These are phyloP conservation scores for Fusarium zealandicum DNA, from an alignment of 2,329 filamentous ascomycete species.

Conservation along the genomic window DNA sequence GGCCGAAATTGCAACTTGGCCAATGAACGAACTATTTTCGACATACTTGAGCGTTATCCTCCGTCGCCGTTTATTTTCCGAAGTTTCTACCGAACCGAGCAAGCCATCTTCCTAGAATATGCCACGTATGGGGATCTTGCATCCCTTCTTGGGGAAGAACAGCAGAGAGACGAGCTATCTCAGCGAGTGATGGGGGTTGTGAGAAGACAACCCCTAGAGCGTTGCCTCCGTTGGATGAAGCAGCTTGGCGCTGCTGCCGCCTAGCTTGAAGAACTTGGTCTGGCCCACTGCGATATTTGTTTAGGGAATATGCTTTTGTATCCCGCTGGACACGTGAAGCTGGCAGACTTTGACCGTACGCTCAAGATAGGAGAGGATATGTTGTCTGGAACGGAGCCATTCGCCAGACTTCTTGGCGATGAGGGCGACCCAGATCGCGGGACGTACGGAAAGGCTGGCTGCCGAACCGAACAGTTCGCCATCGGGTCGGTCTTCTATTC, in stretches of 20 bases:
- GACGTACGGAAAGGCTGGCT: constrained; percentile 12
- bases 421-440: constrained; percentile 5
- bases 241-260: constrained; percentile 16
- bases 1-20: constrained; percentile 3
- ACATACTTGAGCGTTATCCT: constrained; percentile 10
- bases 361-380: constrained; percentile 1
- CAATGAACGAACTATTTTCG: constrained; percentile 12
- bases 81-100: constrained; percentile 5
- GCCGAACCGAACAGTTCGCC: constrained; percentile 16
- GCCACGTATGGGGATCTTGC: constrained; percentile 4
- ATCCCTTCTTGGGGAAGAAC: constrained; percentile 5
- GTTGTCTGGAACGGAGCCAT: constrained; percentile 9
- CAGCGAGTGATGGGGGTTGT: constrained; percentile 8
- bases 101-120: constrained; percentile 20
- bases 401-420: constrained; percentile 11
- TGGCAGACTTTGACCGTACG: constrained; percentile 16
- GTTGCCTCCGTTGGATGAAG: constrained; percentile 14
- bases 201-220: neutral
- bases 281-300: constrained; percentile 19
- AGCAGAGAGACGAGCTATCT: constrained; percentile 3
- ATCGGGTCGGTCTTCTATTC: constrained; percentile 16
- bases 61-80: constrained; percentile 19
- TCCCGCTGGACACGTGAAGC: constrained; percentile 1
- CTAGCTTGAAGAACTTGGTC: constrained; percentile 16
- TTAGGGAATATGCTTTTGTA: constrained; percentile 14